Conservation (phyloP, 257 asterid species). For the Vinca minor region DNA sequence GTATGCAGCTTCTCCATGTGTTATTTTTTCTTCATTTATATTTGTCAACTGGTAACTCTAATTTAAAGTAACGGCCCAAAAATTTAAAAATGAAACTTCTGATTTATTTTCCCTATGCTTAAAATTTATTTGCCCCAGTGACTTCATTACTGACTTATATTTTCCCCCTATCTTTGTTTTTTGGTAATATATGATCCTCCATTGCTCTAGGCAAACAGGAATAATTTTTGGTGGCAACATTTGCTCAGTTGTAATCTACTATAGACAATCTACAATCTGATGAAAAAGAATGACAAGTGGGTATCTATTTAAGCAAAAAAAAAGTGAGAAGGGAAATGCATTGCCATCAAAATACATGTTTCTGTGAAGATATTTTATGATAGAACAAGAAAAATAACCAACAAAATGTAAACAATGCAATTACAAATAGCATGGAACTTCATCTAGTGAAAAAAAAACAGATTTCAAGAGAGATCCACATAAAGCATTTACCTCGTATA, state of each 20-base stretch:
- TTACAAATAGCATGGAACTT: background rate
- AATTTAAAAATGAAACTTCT: background rate
- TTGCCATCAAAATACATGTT: background rate
- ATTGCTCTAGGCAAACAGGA: background rate
- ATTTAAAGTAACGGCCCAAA: background rate
- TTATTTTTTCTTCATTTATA: background rate
- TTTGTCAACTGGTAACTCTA: background rate
- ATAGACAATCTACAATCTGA: background rate
- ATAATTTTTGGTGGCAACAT: background rate
- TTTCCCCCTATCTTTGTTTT: background rate
- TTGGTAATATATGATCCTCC: background rate
- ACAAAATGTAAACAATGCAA: background rate
- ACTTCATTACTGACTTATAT: background rate
- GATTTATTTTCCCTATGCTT: background rate
- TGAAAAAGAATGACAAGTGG: background rate
- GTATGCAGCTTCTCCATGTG: background rate
- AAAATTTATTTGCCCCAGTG: background rate
- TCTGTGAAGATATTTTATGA: background rate
- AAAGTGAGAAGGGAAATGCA: background rate
- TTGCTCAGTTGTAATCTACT: background rate
- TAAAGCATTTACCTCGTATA: conserved; percentile 59
- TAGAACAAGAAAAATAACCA: background rate
- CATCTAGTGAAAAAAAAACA: background rate
- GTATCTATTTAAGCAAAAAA: no score
- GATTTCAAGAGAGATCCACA: background rate